Percentiles rank a stretch among this genome's conserved stretches.
These are phyloP conservation scores for Ustilago hordei DNA, from an alignment of 1,284 basidiomycete species.

Conservation along the genomic window DNA sequence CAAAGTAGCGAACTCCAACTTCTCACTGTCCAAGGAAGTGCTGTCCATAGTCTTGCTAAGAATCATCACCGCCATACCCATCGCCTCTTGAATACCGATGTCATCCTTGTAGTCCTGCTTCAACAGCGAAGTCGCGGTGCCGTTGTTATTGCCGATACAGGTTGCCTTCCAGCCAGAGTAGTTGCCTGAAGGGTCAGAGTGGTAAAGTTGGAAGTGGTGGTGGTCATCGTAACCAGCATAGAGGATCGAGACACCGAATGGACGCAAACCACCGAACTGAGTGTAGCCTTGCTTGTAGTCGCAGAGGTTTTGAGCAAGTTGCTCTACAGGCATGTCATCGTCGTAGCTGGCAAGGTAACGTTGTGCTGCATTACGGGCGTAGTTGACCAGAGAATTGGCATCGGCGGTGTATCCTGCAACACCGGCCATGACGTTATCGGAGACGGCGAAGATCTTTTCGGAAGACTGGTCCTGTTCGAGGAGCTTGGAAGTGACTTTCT, in stretches of 20 bases:
- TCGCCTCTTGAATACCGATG: conserved; percentile 77
- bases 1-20: conserved; percentile 90
- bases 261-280: conserved; percentile 96
- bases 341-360: conserved; percentile 87
- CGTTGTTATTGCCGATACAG: conserved; percentile 96
- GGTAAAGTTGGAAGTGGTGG: conserved; percentile 96
- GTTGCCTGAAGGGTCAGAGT: conserved; percentile 97
- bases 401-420: conserved; percentile 97
- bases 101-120: conserved; percentile 99
- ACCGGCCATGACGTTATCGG: conserved; percentile 86
- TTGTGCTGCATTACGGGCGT: conserved; percentile 89
- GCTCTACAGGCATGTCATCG: conserved; percentile 97
- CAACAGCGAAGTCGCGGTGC: conserved; percentile 89
- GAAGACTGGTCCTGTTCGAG: conserved; percentile 90
- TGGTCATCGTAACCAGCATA: conserved; percentile 97
- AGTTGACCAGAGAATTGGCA: conserved; percentile 97
- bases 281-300: conserved; percentile 99
- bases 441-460: conserved; percentile 93
- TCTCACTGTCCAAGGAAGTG: conserved; percentile 80
- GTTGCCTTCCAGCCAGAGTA: conserved; percentile 99
- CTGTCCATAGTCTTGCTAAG: conserved; percentile 99
- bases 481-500: conserved; percentile 98
- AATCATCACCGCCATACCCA: conserved; percentile 87
- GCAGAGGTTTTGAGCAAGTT: conserved; percentile 91
- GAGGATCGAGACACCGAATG: conserved; percentile 95